These are phyloP conservation scores for Daldinia sp. DNA, from an alignment of 2,329 filamentous ascomycete species.

Conservation along the genomic window DNA sequence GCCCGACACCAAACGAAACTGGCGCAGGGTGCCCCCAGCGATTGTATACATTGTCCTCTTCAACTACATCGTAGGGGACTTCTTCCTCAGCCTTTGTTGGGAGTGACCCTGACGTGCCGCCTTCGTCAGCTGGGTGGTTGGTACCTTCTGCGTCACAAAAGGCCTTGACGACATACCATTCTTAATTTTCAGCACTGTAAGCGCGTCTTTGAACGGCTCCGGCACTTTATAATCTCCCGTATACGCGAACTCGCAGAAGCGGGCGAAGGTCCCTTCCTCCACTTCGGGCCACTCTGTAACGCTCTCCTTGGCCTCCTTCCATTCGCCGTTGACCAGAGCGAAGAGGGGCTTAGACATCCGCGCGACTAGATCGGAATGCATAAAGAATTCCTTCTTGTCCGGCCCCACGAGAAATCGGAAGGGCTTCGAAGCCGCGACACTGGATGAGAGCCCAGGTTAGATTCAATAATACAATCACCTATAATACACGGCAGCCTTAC, in stretches of 20 bases:
- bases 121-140: neutral
- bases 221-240: conserved; percentile 59
- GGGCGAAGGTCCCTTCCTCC: conserved; percentile 61
- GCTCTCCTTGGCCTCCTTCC: conserved; percentile 58
- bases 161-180: conserved; percentile 6
- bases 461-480: neutral
- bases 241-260: conserved; percentile 63
- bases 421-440: conserved; percentile 38
- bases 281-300: conserved; percentile 59
- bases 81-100: neutral
- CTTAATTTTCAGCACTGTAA: neutral
- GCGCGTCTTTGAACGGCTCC: conserved; percentile 30
- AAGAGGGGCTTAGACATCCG: conserved; percentile 58
- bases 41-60: no score
- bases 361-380: conserved; percentile 59
- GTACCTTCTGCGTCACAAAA: neutral
- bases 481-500: conserved; percentile 12
- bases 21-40: no score
- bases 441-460: conserved; percentile 3
- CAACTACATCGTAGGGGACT: neutral
- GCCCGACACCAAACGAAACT: neutral
- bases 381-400: conserved; percentile 58
- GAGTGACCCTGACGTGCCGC: neutral
- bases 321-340: conserved; percentile 59
- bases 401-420: conserved; percentile 57